Conservation (phyloP, 345 rosid species). For the Salix exigua region DNA sequence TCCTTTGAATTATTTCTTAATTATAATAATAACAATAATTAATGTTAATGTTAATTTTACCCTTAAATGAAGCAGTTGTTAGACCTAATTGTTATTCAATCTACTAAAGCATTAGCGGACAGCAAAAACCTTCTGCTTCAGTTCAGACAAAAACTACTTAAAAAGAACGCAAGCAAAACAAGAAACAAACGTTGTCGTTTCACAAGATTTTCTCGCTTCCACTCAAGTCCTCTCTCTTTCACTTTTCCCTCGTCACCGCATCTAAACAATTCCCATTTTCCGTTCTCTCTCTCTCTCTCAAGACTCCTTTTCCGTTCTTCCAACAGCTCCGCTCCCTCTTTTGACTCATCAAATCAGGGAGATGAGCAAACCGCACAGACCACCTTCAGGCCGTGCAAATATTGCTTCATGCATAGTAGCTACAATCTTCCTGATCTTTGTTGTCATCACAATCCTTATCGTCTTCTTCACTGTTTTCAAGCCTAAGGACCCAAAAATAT, state of each 20-base stretch:
- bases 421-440: slow-evolving; percentile 68
- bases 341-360: neutral
- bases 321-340: neutral
- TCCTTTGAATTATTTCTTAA: too few relatives aligned
- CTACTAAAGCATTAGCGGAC: neutral
- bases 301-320: neutral
- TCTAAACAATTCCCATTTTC: neutral
- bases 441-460: slow-evolving; percentile 54
- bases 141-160: neutral
- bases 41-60: too few relatives aligned
- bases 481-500: slow-evolving; percentile 83
- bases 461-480: slow-evolving; percentile 93
- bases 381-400: slow-evolving; percentile 63
- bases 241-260: neutral
- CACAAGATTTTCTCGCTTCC: neutral
- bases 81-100: too few relatives aligned
- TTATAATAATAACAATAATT: too few relatives aligned
- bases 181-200: neutral
- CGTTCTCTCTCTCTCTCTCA: neutral
- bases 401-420: slow-evolving; percentile 93
- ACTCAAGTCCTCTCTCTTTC: neutral
- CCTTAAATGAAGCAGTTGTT: too few relatives aligned
- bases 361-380: slow-evolving; percentile 36
- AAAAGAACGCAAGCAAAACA: too few relatives aligned
- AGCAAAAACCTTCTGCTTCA: neutral